Base-by-base conservation (phyloP, 2,329 filamentous ascomycete species). In the Sclerotinia borealis region DNA sequence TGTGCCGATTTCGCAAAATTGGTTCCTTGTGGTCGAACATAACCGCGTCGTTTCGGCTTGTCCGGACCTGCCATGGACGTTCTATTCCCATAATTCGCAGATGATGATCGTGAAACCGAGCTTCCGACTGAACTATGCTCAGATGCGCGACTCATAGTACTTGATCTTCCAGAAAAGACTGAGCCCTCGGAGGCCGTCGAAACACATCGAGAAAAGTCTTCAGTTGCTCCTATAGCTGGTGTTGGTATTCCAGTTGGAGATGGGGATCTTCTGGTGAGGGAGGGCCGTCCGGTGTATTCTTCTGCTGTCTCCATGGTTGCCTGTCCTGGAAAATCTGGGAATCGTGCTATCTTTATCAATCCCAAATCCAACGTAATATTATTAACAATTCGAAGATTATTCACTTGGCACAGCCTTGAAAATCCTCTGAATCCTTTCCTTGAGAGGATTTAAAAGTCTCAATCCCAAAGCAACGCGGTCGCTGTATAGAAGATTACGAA, bases 1-100 rank as follows among this genome's bases (percentile, higher is more conserved):
- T 87, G 87, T 52, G 95, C 95, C 63, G 93, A 97, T 65, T 90
- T 89, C 31, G 95, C 91, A 75, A 98, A 99, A 72, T 92, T 72
- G 25, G 73, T 75, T 39, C 73, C 73, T 63, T 75, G 72, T 19
- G 73, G 73, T 51, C 72, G 67, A 27, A 75, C 73, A 67, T 75
- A 75, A 13, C 73, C 73, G 43, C 73, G 67, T 59, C 73, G 60
- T 78, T 68, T 79, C 84, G 67, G 67, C 37, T 66, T 71, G 22
- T 72, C 73, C 2, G 68, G 54, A 25, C 70, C 70, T 27, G 76
- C 77, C 11, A 79, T 81, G 1, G 83, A 83, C 45, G 80, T 77
- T 54, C 82, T 77, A 31, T 78, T 78, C 2, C 69, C 66, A 54
- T 73, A 74, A 75, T 84, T 87, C 43, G 78, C 80, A n/a, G 86